phyloP scores from a whole-genome alignment of 2,329 filamentous ascomycete genomes.

The Hypoxylon sp. region DNA sequence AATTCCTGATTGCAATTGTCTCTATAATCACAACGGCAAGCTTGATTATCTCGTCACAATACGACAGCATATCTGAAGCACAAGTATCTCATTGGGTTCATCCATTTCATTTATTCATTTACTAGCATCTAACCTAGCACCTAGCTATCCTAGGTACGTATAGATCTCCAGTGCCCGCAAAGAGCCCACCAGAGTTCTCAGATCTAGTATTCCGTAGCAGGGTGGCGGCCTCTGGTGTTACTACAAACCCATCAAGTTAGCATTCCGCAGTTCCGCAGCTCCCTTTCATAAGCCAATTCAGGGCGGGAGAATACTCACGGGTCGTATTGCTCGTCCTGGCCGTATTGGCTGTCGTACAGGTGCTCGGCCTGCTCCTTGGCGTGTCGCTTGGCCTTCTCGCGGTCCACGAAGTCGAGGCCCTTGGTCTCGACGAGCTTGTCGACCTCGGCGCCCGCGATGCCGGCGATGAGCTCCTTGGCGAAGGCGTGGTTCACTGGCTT shows the following conservation, averaged over 20 bases:
- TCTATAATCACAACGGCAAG: neutral
- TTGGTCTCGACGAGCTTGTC: conserved; percentile 81
- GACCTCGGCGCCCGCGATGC: conserved; percentile 78
- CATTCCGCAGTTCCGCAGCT: conserved; percentile 1
- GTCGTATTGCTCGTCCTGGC: conserved; percentile 64
- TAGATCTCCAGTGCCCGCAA: neutral
- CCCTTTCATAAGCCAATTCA: neutral
- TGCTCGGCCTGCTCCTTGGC: conserved; percentile 69
- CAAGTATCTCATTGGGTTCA: conserved; percentile 2
- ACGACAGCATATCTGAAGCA: neutral
- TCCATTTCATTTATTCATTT: conserved; percentile 33
- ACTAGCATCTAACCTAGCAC: conserved; percentile 2
- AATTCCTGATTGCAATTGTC: too few species aligned
- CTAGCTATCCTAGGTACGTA: too few species aligned
- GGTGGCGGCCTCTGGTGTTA: conserved; percentile 30
- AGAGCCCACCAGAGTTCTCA: neutral
- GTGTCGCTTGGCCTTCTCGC: conserved; percentile 68
- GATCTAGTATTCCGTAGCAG: conserved; percentile 41
- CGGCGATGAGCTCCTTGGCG: conserved; percentile 82
- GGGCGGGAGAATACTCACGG: conserved; percentile 59
- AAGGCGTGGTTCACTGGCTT: conserved; percentile 78
- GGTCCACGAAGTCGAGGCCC: conserved; percentile 71
- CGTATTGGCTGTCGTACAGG: conserved; percentile 74
- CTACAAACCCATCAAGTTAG: conserved; percentile 18
- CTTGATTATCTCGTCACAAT: neutral